These are phyloP conservation scores for Cercospora beticola DNA, from an alignment of 2,329 filamentous ascomycete species.

Conservation along the genomic window DNA sequence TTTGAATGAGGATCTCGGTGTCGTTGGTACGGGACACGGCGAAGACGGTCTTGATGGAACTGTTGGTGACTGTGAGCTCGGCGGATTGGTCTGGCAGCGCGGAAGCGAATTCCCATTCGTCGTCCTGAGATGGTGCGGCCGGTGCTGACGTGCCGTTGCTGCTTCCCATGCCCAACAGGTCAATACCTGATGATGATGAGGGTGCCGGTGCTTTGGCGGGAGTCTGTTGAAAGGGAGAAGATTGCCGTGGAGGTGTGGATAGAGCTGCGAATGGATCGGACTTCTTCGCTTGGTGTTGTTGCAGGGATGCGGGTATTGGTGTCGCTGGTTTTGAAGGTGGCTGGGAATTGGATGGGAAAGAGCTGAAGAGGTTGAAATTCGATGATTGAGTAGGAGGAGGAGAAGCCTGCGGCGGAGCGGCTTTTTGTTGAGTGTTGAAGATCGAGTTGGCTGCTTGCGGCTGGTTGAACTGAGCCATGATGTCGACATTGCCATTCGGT, in stretches of 20 bases:
- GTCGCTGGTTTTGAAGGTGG: constrained; percentile 52
- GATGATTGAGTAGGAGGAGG: constrained; percentile 49
- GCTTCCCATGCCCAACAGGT: constrained; percentile 36
- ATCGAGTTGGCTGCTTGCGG: constrained; percentile 34
- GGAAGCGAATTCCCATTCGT: constrained; percentile 93
- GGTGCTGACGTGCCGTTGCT: constrained; percentile 47
- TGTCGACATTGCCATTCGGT: constrained; percentile 30
- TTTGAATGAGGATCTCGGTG: constrained; percentile 65
- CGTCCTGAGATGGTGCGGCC: constrained; percentile 53
- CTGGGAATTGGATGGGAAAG: constrained; percentile 38
- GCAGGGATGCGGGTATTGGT: constrained; percentile 41
- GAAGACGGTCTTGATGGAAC: constrained; percentile 66
- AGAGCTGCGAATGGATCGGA: constrained; percentile 63
- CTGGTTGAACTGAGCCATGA: constrained; percentile 39
- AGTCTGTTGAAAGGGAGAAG: constrained; percentile 51
- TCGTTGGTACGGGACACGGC: constrained; percentile 61
- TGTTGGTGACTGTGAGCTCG: constrained; percentile 67
- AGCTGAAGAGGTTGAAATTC: constrained; percentile 57
- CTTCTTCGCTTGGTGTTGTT: constrained; percentile 37
- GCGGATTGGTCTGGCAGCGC: constrained; percentile 69
- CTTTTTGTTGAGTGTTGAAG: constrained; percentile 29
- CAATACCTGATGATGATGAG: constrained; percentile 27
- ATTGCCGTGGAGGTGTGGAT: constrained; percentile 53
- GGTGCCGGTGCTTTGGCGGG: constrained; percentile 40
- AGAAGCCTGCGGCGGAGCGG: constrained; percentile 31